Conservation (phyloP, 805 yeast species). For the Barnettozyma salicaria region DNA sequence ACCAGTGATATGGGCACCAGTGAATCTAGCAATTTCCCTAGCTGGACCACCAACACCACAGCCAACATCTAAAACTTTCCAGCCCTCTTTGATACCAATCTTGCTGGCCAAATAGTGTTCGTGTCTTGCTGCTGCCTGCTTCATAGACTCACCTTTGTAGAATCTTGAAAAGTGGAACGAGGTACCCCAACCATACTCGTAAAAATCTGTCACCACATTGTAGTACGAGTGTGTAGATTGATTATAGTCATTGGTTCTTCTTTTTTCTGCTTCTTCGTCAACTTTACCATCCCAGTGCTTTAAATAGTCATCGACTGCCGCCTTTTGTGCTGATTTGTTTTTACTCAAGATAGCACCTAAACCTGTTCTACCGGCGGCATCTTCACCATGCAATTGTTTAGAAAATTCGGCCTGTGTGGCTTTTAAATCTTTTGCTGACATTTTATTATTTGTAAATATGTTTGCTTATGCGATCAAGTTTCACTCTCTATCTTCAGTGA, state of each 20-base stretch:
- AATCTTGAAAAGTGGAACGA: conserved; percentile 96
- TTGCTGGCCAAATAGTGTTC: conserved; percentile 90
- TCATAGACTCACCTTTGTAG: conserved; percentile 88
- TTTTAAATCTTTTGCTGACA: conserved; percentile 27
- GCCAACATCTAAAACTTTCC: conserved; percentile 94
- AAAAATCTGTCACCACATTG: conserved; percentile 94
- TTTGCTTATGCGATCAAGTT: not conserved
- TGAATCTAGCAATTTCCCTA: conserved; percentile 88
- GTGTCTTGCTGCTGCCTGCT: conserved; percentile 94
- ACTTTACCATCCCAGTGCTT: conserved; percentile 96
- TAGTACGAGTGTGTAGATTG: conserved; percentile 91
- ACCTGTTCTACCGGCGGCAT: conserved; percentile 59
- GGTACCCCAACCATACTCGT: conserved; percentile 99
- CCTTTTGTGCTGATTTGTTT: conserved; percentile 70
- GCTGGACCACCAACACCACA: conserved; percentile 99
- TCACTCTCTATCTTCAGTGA: not conserved
- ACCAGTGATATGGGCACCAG: conserved; percentile 82
- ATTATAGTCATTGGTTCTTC: conserved; percentile 79
- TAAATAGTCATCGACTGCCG: conserved; percentile 85
- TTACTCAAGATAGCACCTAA: conserved; percentile 71
- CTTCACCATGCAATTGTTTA: conserved; percentile 78
- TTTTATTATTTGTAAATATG: conserved; percentile 3
- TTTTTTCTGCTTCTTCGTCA: conserved; percentile 59
- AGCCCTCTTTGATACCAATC: conserved; percentile 71
- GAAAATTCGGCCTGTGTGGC: conserved; percentile 57